Percentiles rank a stretch among this genome's conserved stretches.
Conservation (phyloP, 1,284 basidiomycete species). For the Puccinia coronata region DNA sequence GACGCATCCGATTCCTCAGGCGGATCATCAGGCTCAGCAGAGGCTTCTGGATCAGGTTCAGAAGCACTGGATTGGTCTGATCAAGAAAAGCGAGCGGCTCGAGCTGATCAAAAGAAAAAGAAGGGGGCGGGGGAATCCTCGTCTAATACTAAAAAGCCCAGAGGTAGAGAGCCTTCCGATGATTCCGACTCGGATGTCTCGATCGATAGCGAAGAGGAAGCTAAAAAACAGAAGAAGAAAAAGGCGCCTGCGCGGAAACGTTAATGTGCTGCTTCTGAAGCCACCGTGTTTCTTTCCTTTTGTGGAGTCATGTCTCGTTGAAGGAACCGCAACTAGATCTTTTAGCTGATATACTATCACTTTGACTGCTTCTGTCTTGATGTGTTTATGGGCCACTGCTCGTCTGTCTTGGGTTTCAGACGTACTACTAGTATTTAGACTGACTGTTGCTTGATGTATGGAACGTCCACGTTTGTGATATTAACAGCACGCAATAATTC, state of each 20-base stretch:
- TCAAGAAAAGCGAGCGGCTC: constrained; percentile 43
- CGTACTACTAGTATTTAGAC: not conserved
- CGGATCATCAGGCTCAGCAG: constrained; percentile 18
- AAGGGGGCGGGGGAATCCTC: constrained; percentile 12
- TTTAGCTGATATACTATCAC: not conserved
- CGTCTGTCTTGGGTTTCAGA: not conserved
- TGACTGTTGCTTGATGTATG: not conserved
- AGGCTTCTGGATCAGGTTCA: constrained; percentile 20
- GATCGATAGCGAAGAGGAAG: constrained; percentile 49
- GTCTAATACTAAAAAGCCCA: constrained; percentile 26
- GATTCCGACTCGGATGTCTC: constrained; percentile 33
- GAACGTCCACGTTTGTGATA: not conserved
- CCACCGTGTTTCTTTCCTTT: not conserved
- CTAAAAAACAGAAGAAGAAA: constrained; percentile 41
- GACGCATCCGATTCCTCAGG: constrained; percentile 63
- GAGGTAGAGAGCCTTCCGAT: constrained; percentile 15
- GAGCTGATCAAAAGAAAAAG: constrained; percentile 34
- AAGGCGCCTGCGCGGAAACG: constrained; percentile 24
- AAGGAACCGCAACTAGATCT: not conserved
- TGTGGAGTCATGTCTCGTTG: not conserved
- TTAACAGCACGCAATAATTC: not conserved
- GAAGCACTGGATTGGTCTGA: constrained; percentile 46
- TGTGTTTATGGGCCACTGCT: not conserved
- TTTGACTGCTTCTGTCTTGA: not conserved
- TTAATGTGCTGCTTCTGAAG: not conserved